A percentile compares a stretch with the other conserved stretches of the same genome.
Evolutionary conservation across 306 rosid genomes (phyloP).

Genomic region (Casuarina cunninghamiana): DNA sequence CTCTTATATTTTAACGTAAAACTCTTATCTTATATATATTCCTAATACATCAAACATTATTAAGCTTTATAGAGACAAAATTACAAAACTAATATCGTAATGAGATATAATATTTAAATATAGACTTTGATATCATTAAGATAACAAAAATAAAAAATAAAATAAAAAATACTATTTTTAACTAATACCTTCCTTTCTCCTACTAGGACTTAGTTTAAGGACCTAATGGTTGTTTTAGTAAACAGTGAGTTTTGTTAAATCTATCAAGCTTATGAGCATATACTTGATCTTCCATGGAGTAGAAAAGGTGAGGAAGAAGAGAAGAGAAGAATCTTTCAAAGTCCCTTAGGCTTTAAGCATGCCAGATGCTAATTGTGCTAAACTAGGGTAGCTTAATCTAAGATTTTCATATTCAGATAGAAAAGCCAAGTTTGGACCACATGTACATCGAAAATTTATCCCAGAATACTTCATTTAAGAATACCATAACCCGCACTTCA

Average conservation of each 20-base stretch:
- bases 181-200: neutral
- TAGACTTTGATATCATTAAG: too few relatives aligned
- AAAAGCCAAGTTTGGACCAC: neutral
- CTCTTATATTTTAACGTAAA: too few relatives aligned
- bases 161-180: too few relatives aligned
- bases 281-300: neutral
- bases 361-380: neutral
- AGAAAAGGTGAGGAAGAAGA: neutral
- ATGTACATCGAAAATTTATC: neutral
- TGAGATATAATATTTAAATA: too few relatives aligned
- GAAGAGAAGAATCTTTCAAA: too few relatives aligned
- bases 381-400: neutral
- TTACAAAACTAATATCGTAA: too few relatives aligned
- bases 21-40: too few relatives aligned
- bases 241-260: neutral
- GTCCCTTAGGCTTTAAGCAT: neutral
- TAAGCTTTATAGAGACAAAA: too few relatives aligned
- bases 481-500: neutral
- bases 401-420: neutral
- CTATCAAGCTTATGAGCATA: neutral
- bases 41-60: too few relatives aligned
- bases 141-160: too few relatives aligned
- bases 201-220: neutral
- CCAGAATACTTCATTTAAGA: neutral
- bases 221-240: neutral